These are phyloP conservation scores for Neurospora africana DNA, from an alignment of 495 filamentous ascomycete species.

Conservation along the genomic window DNA sequence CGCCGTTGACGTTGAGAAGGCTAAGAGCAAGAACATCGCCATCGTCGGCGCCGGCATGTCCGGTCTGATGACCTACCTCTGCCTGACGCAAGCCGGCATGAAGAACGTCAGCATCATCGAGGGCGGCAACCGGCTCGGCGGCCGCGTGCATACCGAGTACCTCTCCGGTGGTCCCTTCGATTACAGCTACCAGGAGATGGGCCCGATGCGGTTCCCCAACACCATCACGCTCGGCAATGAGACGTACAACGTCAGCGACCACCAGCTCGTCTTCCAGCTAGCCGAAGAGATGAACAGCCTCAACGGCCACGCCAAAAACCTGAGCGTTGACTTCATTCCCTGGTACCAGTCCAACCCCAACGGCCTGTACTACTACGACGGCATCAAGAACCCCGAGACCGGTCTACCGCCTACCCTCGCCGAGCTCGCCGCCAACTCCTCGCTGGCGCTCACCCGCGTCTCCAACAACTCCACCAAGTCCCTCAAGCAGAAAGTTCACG, in stretches of 20 bases:
- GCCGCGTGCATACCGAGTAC: constrained; percentile 54
- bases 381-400: constrained; percentile 34
- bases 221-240: constrained; percentile 42
- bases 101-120: constrained; percentile 32
- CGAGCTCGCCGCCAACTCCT: constrained; percentile 31
- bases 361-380: constrained; percentile 38
- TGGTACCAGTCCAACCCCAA: constrained; percentile 50
- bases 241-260: constrained; percentile 45
- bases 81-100: constrained; percentile 28
- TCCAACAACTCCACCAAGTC: constrained; percentile 27
- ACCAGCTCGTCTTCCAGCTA: constrained; percentile 55
- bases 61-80: constrained; percentile 46
- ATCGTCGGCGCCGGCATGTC: constrained; percentile 63
- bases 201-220: constrained; percentile 56
- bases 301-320: constrained; percentile 40
- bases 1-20: constrained; percentile 39
- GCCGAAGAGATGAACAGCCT: constrained; percentile 47
- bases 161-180: constrained; percentile 49
- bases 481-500: constrained; percentile 25
- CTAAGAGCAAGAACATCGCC: constrained; percentile 46
- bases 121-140: constrained; percentile 27
- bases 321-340: constrained; percentile 54
- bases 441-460: constrained; percentile 25
- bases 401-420: constrained; percentile 33
- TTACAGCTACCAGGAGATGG: constrained; percentile 70